Percentiles rank a stretch among this genome's conserved stretches.
Evolutionary conservation across 1,284 basidiomycete species (phyloP).

Genomic region (Acaromyces ingoldii): DNA sequence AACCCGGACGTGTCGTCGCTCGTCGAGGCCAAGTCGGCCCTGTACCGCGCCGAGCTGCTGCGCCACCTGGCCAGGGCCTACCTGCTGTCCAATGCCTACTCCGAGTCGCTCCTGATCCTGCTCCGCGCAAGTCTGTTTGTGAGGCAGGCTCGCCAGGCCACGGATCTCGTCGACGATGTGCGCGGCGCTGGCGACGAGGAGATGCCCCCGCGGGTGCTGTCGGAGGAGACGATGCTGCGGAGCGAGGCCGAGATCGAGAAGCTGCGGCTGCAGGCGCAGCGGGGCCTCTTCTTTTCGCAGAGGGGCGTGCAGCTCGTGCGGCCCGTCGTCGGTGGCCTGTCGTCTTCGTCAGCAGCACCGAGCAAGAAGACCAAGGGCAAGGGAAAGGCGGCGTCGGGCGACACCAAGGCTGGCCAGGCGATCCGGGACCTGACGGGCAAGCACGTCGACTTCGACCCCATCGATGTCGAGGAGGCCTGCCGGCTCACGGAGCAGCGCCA

Average conservation of each 20-base stretch:
- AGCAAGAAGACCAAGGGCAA: neutral
- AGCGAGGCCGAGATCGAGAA: constrained; percentile 21
- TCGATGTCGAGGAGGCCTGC: constrained; percentile 25
- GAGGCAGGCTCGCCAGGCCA: constrained; percentile 40
- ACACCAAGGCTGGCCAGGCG: constrained; percentile 36
- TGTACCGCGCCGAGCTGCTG: constrained; percentile 43
- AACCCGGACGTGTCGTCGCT: constrained; percentile 47
- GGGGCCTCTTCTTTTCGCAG: constrained; percentile 18
- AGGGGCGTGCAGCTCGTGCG: too few species aligned
- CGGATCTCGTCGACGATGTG: constrained; percentile 40
- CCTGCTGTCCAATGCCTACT: constrained; percentile 22
- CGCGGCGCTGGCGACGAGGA: constrained; percentile 35
- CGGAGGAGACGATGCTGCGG: constrained; percentile 19
- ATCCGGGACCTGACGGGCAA: constrained; percentile 37
- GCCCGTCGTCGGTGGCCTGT: too few species aligned
- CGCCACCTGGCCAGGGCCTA: constrained; percentile 41
- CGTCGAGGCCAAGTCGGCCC: constrained; percentile 45
- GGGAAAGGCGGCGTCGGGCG: neutral
- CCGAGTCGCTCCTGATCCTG: constrained; percentile 41
- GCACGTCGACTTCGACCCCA: constrained; percentile 45
- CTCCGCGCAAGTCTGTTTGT: constrained; percentile 41
- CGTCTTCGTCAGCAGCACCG: neutral
- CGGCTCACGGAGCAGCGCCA: constrained; percentile 18
- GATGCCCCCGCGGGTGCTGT: constrained; percentile 19
- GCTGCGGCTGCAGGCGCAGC: constrained; percentile 21